Evolutionary conservation across 805 yeast species (phyloP), one percentile per base, ranked within the genome.

Genomic region (Clavispora fructus): DNA sequence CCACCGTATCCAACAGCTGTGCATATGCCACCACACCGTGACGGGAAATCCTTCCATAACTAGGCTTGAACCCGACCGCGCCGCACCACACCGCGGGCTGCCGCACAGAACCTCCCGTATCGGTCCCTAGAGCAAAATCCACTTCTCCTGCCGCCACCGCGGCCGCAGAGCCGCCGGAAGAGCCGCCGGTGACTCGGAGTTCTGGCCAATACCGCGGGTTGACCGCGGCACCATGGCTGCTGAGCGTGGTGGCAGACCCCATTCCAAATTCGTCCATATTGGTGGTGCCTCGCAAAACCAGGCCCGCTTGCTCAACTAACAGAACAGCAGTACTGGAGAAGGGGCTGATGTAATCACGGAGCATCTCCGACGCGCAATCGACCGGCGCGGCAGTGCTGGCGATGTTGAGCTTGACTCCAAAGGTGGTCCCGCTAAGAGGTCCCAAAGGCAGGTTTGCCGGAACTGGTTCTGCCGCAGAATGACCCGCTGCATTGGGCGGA

Each of bases 201-300:
- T 28, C 40, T 9, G 50, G 54, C n/a, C 28, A 13, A 41, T 41
- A 49, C 23, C 48, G 45, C 11, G 84, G 83, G 55, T 87, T 86
- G 3, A 68, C 46, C 0, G 84, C 74, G 1, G 85, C 73, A 0
- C 90, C 91, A 57, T 65, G 79, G 42, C 57, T 53, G 0, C 85
- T 75, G 54, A 79, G 73, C 2, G 79, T 68, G 12, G 80, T 83
- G 1, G 82, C 75, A 11, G 87, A 82, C 10, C 99, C 99, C 99
- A 94, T 94, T 2, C 96, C 99, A 69, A 94, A 94, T 67, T 94
- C 97, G 67, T 94, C 99, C 79, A 94, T 71, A 56, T 92, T 94
- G 2, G 95, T 77, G 63, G 92, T 94, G 0, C 97, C 99, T 1
- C 83, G 69, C 6, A 82, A 59, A 0, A 59, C 51, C 13, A 78